Percentiles rank a stretch among this genome's conserved stretches.
These are phyloP conservation scores for Abelmoschus esculentus DNA, from an alignment of 345 rosid species.

Conservation along the genomic window DNA sequence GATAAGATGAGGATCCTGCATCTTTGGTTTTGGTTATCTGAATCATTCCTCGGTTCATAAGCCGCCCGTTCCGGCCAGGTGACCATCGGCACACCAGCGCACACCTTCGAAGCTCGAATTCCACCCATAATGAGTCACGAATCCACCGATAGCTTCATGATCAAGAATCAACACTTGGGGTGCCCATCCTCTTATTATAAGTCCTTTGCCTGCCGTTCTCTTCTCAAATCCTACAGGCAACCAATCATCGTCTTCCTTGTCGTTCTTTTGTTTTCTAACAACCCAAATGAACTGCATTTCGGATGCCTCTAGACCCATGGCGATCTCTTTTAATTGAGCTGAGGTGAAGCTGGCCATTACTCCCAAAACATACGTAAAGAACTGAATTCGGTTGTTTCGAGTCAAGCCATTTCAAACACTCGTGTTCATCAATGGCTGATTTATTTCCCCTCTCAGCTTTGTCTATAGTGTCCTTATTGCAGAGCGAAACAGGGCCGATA, in stretches of 20 bases:
- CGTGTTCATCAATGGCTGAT: constrained; percentile 17
- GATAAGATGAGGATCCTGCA: too few species aligned
- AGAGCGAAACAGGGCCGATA: constrained; percentile 49
- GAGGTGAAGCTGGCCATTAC: background rate
- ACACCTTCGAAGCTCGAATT: constrained; percentile 49
- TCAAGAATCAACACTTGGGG: constrained; percentile 56
- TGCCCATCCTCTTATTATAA: constrained; percentile 54
- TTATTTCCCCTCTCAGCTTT: constrained; percentile 29
- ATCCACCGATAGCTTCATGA: constrained; percentile 44
- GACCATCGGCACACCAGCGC: constrained; percentile 48
- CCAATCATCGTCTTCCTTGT: constrained; percentile 19
- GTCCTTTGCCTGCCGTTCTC: constrained; percentile 26
- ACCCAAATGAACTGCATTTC: constrained; percentile 40
- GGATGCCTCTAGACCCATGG: background rate
- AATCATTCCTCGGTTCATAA: background rate
- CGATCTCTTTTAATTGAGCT: background rate
- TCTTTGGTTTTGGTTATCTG: too few species aligned
- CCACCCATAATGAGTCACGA: constrained; percentile 56
- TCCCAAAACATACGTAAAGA: constrained; percentile 13
- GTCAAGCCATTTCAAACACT: constrained; percentile 38
- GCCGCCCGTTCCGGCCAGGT: constrained; percentile 38
- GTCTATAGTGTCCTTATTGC: constrained; percentile 22
- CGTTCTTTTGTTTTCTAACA: constrained; percentile 19
- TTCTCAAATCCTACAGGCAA: constrained; percentile 26
- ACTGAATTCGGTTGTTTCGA: constrained; percentile 28